phyloP scores from a whole-genome alignment of 2,329 filamentous ascomycete genomes.

The Calonectria naviculata region DNA sequence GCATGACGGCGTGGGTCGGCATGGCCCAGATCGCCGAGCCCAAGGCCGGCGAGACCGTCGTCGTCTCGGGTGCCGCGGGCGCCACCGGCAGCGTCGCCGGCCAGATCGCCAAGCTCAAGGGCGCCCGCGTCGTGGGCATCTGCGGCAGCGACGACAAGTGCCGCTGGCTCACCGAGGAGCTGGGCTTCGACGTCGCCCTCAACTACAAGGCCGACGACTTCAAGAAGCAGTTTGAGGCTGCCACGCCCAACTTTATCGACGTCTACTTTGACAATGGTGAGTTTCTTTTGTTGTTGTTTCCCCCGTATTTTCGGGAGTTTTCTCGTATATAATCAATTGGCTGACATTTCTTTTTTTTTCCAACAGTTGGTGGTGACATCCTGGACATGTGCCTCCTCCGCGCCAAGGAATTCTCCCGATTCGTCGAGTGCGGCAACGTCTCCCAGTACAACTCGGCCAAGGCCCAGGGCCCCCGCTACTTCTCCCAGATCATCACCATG shows the following conservation, averaged over 20 bases:
- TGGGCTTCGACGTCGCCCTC: slow-evolving; percentile 75
- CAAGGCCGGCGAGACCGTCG: slow-evolving; percentile 77
- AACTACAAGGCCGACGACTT: slow-evolving; percentile 78
- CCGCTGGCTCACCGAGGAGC: slow-evolving; percentile 69
- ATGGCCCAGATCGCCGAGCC: slow-evolving; percentile 76
- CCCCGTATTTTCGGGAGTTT: neutral
- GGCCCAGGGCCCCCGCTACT: slow-evolving; percentile 67
- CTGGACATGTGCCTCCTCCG: slow-evolving; percentile 73
- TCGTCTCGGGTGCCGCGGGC: slow-evolving; percentile 82
- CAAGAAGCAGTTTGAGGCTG: slow-evolving; percentile 67
- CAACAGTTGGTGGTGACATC: slow-evolving; percentile 73
- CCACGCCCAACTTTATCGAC: slow-evolving; percentile 70
- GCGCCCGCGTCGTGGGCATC: slow-evolving; percentile 70
- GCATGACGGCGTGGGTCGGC: slow-evolving; percentile 82
- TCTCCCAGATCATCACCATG: slow-evolving; percentile 65
- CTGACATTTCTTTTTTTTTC: slow-evolving; percentile 11
- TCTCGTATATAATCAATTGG: neutral
- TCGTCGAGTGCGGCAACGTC: slow-evolving; percentile 79
- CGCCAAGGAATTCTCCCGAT: slow-evolving; percentile 72
- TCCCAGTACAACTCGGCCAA: slow-evolving; percentile 73
- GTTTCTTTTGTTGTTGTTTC: neutral
- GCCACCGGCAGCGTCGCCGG: slow-evolving; percentile 82
- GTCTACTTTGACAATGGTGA: slow-evolving; percentile 77
- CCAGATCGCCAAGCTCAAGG: slow-evolving; percentile 82
- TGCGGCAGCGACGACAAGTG: slow-evolving; percentile 77